Conservation (phyloP, 768 basidiomycete species). For the Tricholoma sp. region DNA sequence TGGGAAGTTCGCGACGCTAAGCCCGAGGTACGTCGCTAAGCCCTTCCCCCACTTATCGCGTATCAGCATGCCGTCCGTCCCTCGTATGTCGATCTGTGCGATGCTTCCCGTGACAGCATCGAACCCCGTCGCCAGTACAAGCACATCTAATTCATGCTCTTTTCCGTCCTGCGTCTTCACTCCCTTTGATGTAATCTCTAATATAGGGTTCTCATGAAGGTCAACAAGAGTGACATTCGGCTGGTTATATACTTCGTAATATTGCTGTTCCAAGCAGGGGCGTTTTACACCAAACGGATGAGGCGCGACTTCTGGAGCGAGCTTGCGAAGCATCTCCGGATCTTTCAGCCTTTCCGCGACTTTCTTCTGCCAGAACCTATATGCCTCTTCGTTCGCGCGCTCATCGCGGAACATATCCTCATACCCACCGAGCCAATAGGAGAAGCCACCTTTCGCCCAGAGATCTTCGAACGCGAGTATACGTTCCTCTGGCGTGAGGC, state of each 20-base stretch:
- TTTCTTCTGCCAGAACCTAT: conserved; percentile 22
- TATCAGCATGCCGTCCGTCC: conserved; percentile 13
- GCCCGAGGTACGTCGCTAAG: conserved; percentile 18
- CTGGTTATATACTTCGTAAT: conserved; percentile 22
- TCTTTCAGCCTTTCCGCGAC: conserved; percentile 14
- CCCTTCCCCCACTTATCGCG: conserved; percentile 19
- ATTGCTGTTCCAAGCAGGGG: conserved; percentile 15
- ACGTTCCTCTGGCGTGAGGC: conserved; percentile 16
- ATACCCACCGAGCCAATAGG: conserved; percentile 14
- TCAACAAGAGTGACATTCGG: conserved; percentile 19
- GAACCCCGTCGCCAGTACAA: conserved; percentile 21
- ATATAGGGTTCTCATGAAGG: conserved; percentile 16
- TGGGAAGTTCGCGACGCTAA: conserved; percentile 15
- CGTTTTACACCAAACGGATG: conserved; percentile 24
- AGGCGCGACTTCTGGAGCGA: conserved; percentile 16
- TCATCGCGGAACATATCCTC: conserved; percentile 12
- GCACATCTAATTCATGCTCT: conserved; percentile 16
- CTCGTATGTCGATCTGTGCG: conserved; percentile 17
- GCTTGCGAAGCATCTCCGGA: conserved; percentile 16
- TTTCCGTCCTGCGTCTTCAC: conserved; percentile 15
- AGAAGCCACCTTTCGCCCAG: conserved; percentile 18
- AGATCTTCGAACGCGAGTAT: conserved; percentile 15
- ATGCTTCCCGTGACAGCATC: conserved; percentile 20
- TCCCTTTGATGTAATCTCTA: conserved; percentile 15
- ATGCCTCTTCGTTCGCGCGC: conserved; percentile 16